These are phyloP conservation scores for Fusarium buxicola DNA, from an alignment of 2,329 filamentous ascomycete species.

Conservation along the genomic window DNA sequence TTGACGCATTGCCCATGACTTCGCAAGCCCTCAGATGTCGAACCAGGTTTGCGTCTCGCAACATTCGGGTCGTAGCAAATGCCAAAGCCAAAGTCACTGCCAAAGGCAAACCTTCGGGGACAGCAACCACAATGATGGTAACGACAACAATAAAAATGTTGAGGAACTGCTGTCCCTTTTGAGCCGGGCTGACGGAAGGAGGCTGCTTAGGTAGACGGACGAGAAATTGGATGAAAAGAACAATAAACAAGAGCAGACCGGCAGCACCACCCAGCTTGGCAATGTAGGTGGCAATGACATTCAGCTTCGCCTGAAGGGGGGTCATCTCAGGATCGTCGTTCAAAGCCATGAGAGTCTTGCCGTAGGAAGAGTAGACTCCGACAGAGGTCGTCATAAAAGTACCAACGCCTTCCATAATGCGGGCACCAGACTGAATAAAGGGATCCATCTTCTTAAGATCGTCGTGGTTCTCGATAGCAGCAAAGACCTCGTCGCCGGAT, in stretches of 20 bases:
- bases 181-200: constrained; percentile 66
- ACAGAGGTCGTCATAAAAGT: constrained; percentile 81
- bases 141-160: constrained; percentile 83
- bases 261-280: constrained; percentile 82
- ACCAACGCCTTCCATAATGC: constrained; percentile 81
- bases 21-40: constrained; percentile 82
- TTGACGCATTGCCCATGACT: constrained; percentile 83
- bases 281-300: constrained; percentile 80
- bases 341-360: constrained; percentile 79
- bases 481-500: constrained; percentile 74
- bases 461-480: constrained; percentile 74
- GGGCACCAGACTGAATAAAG: constrained; percentile 86
- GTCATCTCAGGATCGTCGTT: constrained; percentile 81
- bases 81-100: constrained; percentile 82
- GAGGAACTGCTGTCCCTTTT: constrained; percentile 83
- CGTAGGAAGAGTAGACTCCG: constrained; percentile 79
- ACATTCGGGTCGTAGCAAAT: constrained; percentile 81
- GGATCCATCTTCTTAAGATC: constrained; percentile 79
- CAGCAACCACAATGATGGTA: constrained; percentile 83
- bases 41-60: constrained; percentile 82
- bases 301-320: constrained; percentile 80
- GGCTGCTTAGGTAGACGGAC: constrained; percentile 68
- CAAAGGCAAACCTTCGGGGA: constrained; percentile 80
- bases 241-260: constrained; percentile 82
- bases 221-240: constrained; percentile 87